Evolutionary conservation across 2,329 filamentous ascomycete species (phyloP), one percentile per base, ranked within the genome.

Genomic region (Fusarium sp.): DNA sequence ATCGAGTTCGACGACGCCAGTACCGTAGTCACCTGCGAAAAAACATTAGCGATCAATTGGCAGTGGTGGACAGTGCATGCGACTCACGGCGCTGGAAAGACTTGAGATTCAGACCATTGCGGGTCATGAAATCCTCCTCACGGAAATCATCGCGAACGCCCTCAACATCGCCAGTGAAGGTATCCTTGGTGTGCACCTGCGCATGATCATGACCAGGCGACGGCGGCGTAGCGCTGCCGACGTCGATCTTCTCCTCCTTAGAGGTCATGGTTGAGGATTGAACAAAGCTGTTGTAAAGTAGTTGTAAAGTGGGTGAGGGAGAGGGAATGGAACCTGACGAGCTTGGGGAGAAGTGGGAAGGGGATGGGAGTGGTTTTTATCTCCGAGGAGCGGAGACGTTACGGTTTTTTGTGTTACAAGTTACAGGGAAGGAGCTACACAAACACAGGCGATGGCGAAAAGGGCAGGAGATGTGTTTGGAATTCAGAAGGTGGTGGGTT

Each of bases 1-100:
- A 72, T 86, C 83, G 52, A 86, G 80, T 75, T 85, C 77, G 56
- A 78, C 63, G 25, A 35, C 72, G 15, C 77, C 77, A 33, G 74
- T 77, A 9, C 77, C 77, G 49, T 71, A 78, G 60, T 78, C 76
- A 58, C 76, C 76, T 78, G 25, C 1, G 5, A 8, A 19, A 6
- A 16, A 8, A n/a, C 23, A 71, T 76, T 56, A 77, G 75, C 4
- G 23, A 15, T 25, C 5, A 16, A 23, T 38, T 38, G 42, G 7
- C 16, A 23, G 4, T 9, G 12, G 4, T 5, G 43, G 37, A 7
- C 9, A 18, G 37, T 19, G 6, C 2, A 16, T 13, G n/a, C 9
- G 37, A 69, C 76, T 28, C 65, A 78, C 77, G 77, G 42, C 64
- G 59, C 15, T 60, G 42, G 67, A 78, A 78, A 8, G 77, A 78